Conservation (phyloP, 2,329 filamentous ascomycete species). For the Ophiocordyceps camponoti-rufipedis region DNA sequence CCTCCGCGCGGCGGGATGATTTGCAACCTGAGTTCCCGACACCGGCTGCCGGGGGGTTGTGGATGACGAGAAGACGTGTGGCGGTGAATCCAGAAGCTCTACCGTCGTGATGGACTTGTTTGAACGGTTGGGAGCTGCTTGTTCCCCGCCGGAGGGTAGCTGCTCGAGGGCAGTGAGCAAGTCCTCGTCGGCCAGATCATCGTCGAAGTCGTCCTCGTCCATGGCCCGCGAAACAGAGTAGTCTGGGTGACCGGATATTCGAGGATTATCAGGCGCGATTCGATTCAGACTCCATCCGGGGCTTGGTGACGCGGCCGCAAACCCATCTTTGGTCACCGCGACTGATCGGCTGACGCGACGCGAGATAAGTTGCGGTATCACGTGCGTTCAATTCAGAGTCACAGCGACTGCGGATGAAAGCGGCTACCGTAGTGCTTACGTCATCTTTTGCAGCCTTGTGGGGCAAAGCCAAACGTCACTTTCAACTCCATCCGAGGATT, state of each 20-base stretch:
- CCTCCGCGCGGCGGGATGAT: conserved; percentile 5
- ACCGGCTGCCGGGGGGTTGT: conserved; percentile 8
- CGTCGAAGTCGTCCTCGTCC: conserved; percentile 45
- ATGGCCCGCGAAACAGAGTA: conserved; percentile 11
- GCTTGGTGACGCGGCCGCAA: not conserved
- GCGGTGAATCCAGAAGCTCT: conserved; percentile 37
- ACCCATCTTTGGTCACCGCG: not conserved
- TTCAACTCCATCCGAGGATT: too few species aligned
- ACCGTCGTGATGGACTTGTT: conserved; percentile 5
- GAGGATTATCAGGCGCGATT: not conserved
- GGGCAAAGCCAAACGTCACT: too few species aligned
- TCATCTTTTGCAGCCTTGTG: not conserved
- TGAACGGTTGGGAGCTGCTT: not conserved
- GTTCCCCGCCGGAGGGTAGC: conserved; percentile 7
- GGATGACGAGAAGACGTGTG: conserved; percentile 52
- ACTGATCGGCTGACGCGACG: not conserved
- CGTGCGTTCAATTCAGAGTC: not conserved
- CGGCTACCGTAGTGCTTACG: too few species aligned
- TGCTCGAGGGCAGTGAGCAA: conserved; percentile 42
- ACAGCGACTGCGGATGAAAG: not conserved
- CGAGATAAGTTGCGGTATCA: not conserved
- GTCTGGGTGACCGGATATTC: not conserved
- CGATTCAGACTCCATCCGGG: not conserved
- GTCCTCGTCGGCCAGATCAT: conserved; percentile 47
- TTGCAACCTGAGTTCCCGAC: not conserved